Base-by-base conservation (phyloP, 352 stramenopile genomes). In the Phytopythium kandeliae region DNA sequence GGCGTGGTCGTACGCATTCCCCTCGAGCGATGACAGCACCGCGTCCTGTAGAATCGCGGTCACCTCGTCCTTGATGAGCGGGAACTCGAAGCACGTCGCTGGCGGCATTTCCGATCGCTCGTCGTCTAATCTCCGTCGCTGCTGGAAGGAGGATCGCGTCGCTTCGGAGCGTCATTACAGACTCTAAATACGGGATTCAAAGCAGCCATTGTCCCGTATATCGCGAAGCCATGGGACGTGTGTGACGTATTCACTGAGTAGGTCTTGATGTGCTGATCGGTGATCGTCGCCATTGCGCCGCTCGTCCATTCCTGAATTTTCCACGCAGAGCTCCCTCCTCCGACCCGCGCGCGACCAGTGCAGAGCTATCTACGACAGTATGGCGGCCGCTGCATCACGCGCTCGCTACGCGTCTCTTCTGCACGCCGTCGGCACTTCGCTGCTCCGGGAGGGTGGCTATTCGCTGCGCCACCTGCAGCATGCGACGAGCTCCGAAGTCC, bases 1-100 rank as follows among this genome's bases (percentile, higher is more conserved):
- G 33, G 52, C 54, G 58, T 92, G 82, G 59, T 89, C 78, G 58
- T 89, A 92, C n/a, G 62, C 59, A 28, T 92, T 86, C 6, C 80
- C 80, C 26, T 92, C 80, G 10, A 92, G 58, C 21, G 76, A 74
- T 33, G 65, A 85, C 0, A 88, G 68, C 49, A 92, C 76, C 0
- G 80, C 76, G 31, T 86, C 78, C 48, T 89, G 75, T 24, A 88
- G 75, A 48, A 92, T 85, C 21, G 70, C 62, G n/a, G 58, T 84
- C 54, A 88, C 74, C 22, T 89, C 76, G 55, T 84, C 78, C 47
- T 86, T 78, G 43, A 89, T 73, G 47, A 86, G 46, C 24, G 78
- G 76, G 51, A 92, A 89, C 51, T 92, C 78, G 48, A 74, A 87
- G 63, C 72, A 74, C 12, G 62, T 74, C 44, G 80, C 55, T 2